Evolutionary conservation across 495 filamentous ascomycete species (phyloP), one percentile per base, ranked within the genome.

Genomic region (Penicillium waksmanii): DNA sequence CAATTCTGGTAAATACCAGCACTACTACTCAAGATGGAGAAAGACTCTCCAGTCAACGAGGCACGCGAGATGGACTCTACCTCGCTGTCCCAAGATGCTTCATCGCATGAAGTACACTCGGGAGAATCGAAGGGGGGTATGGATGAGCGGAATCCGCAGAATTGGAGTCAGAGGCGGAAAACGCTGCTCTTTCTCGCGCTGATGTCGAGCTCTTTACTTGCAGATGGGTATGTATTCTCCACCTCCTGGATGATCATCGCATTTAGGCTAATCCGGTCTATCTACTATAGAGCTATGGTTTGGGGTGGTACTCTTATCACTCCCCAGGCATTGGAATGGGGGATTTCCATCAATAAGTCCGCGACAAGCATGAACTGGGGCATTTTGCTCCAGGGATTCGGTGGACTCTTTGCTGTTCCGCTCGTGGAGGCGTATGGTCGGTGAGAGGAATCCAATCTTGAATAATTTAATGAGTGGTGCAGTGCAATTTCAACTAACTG

Each of bases 351-450:
- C 33, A 55, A 70, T 8, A 69, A 76, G 33, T 76, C 81, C 9
- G 70, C 76, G 0, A 75, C 73, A 8, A 82, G 79, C 15, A 75
- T 80, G 65, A 77, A 73, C 64, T 79, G 76, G 33, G 79, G 77
- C 17, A 78, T 85, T 57, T 70, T 84, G 56, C 67, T 83, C 54
- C 80, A 84, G 62, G 82, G 79, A 0, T 75, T 81, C 50, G 81
- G 82, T 27, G 80, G 82, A 8, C 66, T 84, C n/a, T 70, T 83
- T 53, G 80, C 77, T 0, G 80, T 84, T 12, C 80, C 80, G 5
- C 59, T 84, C 0, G 73, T 78, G 50, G 76, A 82, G 54, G 68
- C 77, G 17, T 83, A 76, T 64, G 82, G 81, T 40, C 70, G 80
- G 70, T 80, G 60, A 13, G 71, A 0, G 5, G 25, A 27, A 7